Percentiles rank a stretch among this genome's conserved stretches.
phyloP scores from a whole-genome alignment of 2,329 filamentous ascomycete genomes.

The Clonostachys solani region DNA sequence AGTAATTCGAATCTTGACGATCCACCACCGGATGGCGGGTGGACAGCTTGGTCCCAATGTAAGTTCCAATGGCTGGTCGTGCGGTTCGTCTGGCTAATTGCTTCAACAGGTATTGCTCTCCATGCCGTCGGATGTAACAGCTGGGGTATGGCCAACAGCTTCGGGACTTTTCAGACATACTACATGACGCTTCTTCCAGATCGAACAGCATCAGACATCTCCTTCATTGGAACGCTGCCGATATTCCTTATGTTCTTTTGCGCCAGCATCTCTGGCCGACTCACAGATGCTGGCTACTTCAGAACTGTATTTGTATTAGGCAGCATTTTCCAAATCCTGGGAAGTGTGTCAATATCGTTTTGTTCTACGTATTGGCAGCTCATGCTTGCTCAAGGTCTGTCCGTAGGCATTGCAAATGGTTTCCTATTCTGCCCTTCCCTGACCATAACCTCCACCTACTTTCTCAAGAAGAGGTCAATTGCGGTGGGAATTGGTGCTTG shows the following conservation, averaged over 20 bases:
- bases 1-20: no score
- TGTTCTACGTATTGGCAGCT: slow-evolving; percentile 39
- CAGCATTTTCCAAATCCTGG: slow-evolving; percentile 35
- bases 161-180: slow-evolving; percentile 31
- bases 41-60: no score
- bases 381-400: slow-evolving; percentile 49
- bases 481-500: slow-evolving; percentile 54
- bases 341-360: slow-evolving; percentile 39
- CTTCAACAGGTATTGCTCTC: no score
- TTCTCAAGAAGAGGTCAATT: slow-evolving; percentile 39
- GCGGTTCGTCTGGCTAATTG: no score
- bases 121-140: not conserved
- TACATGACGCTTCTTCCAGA: slow-evolving; percentile 23
- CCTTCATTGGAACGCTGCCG: slow-evolving; percentile 45
- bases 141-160: slow-evolving; percentile 31
- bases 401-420: slow-evolving; percentile 50
- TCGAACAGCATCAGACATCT: slow-evolving; percentile 17
- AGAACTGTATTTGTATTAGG: slow-evolving; percentile 23
- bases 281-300: slow-evolving; percentile 35
- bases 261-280: slow-evolving; percentile 33
- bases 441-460: slow-evolving; percentile 42
- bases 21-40: no score
- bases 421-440: slow-evolving; percentile 49
- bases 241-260: slow-evolving; percentile 33
- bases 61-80: no score